Base-by-base conservation (phyloP, 495 filamentous ascomycete species). In the Geoglossum glabrum region DNA sequence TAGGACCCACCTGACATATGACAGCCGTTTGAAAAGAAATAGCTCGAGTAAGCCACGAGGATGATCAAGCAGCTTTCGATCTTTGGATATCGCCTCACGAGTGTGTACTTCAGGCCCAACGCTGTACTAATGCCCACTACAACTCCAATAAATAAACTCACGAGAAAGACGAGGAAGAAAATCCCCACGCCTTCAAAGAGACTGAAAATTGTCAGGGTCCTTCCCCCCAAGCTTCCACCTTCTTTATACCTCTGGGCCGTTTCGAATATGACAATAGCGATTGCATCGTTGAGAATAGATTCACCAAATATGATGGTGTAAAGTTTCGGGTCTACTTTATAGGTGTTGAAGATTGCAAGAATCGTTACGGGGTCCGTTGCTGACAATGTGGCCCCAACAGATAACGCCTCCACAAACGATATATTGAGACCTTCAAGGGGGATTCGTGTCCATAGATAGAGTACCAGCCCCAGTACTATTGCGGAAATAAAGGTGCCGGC, bases 241-340 rank as follows among this genome's bases (percentile, higher is more conserved):
- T 84, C 79, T 58, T 76, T 79, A 66, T 95, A 93, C 64, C 83
- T 82, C 68, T 95, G 88, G 15, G 92, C 93, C 0, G 92, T 96
- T 71, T 98, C 93, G 70, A 97, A 98, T 63, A 98, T 79, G 60
- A 98, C 92, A 66, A 98, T 98, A 45, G 92, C 92, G 62, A 98
- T 87, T 19, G 92, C 92, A 74, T 98, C 92, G 67, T 98, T 98
- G 52, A 98, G 72, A 55, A 98, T 97, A 33, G 90, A 94, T 69
- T 98, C 92, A 63, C 92, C 92, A 67, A 98, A 98, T 59, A 98
- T 97, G 62, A 97, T 77, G 7, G 92, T 98, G 68, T 98, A 98
- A 5, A 98, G 78, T 70, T 96, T 96, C 10, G 92, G 92, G 67
- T 98, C 92, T 55, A 98, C 92, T 70, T 96, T 95, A 75, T 96